Evolutionary conservation across 345 rosid species (phyloP).

Genomic region (Sisymbrium altissimum): DNA sequence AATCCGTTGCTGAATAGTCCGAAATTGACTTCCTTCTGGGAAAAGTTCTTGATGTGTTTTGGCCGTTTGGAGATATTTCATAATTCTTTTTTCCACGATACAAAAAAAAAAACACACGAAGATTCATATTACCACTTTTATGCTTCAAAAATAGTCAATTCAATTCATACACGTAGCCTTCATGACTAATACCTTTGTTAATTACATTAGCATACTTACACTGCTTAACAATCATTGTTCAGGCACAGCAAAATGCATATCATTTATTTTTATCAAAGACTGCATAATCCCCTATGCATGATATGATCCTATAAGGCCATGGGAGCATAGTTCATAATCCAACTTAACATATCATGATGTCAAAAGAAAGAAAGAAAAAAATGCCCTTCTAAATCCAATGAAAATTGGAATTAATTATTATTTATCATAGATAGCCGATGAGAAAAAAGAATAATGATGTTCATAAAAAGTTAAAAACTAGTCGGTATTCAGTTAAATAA

Average conservation of each 20-base stretch:
- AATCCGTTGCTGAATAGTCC: background rate
- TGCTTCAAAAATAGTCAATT: background rate
- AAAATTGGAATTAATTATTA: background rate
- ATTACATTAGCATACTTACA: too few relatives aligned
- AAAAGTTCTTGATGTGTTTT: background rate
- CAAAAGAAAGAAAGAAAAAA: background rate
- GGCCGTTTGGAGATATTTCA: background rate
- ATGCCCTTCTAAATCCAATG: background rate
- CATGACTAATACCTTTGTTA: background rate
- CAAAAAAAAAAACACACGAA: background rate
- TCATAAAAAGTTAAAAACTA: too few relatives aligned
- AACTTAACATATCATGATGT: background rate
- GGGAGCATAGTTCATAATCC: too few relatives aligned
- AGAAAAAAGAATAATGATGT: background rate
- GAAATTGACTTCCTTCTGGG: background rate
- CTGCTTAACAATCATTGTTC: too few relatives aligned
- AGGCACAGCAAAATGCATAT: too few relatives aligned
- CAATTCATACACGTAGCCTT: background rate
- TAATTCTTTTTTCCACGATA: background rate
- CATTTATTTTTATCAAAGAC: too few relatives aligned
- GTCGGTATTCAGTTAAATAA: background rate
- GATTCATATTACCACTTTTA: background rate
- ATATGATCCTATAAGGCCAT: too few relatives aligned
- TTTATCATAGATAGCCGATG: background rate
- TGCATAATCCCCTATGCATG: too few relatives aligned